Evolutionary conservation across 2,329 filamentous ascomycete species (phyloP).

Genomic region (Penicillium brasilianum): DNA sequence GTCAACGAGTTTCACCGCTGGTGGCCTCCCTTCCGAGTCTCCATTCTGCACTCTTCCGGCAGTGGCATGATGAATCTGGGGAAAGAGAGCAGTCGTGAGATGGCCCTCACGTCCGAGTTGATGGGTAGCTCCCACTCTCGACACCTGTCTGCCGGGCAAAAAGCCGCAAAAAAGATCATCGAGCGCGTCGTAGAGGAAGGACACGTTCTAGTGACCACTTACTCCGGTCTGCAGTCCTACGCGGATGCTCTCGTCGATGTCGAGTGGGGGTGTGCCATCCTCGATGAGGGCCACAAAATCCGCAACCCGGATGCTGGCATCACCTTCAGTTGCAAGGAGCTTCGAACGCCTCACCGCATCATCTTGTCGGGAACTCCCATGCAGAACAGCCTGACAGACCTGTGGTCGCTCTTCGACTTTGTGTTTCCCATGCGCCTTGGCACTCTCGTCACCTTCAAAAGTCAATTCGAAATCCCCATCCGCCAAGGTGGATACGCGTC

Average conservation of each 20-base stretch:
- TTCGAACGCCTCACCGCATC: constrained; percentile 85
- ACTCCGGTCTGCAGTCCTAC: constrained; percentile 93
- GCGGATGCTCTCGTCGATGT: constrained; percentile 78
- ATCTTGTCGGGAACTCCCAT: constrained; percentile 97
- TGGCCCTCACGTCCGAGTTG: constrained; percentile 63
- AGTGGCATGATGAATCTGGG: constrained; percentile 90
- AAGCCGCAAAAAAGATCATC: constrained; percentile 78
- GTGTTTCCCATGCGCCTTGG: constrained; percentile 95
- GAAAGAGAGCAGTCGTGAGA: constrained; percentile 66
- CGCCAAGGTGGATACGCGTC: constrained; percentile 92
- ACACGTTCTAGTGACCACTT: constrained; percentile 93
- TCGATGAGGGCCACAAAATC: constrained; percentile 98
- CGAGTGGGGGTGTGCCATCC: constrained; percentile 89
- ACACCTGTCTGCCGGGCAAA: constrained; percentile 59
- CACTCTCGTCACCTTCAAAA: constrained; percentile 86
- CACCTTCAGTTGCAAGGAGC: constrained; percentile 91
- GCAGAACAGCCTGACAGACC: constrained; percentile 92
- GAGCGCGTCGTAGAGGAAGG: constrained; percentile 81
- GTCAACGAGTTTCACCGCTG: constrained; percentile 97
- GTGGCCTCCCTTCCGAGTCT: constrained; percentile 98
- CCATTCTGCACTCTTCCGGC: constrained; percentile 91
- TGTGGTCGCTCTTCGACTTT: constrained; percentile 98
- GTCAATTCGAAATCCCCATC: constrained; percentile 93
- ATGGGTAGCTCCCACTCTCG: constrained; percentile 51
- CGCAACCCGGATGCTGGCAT: constrained; percentile 94